Conservation (phyloP, 2,329 filamentous ascomycete species). For the Aspergillus aculeatus region DNA sequence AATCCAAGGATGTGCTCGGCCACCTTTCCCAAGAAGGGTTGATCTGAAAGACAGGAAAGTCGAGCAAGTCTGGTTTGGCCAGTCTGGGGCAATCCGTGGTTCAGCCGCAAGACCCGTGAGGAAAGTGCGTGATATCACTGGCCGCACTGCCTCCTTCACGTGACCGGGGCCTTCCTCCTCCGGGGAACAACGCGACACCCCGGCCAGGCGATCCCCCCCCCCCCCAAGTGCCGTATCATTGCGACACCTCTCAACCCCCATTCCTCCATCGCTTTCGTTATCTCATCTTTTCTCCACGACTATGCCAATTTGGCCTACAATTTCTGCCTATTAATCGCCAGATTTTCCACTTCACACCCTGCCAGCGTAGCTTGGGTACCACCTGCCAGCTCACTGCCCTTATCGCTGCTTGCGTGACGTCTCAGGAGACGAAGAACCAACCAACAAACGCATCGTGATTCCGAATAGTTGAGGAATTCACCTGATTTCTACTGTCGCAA, state of each 20-base stretch:
- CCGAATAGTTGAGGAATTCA: constrained; percentile 8
- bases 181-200: constrained; percentile 28
- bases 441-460: constrained; percentile 6
- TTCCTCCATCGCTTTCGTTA: constrained; percentile 15
- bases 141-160: constrained; percentile 34
- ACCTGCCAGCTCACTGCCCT: constrained; percentile 29
- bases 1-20: constrained; percentile 28
- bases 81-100: constrained; percentile 13
- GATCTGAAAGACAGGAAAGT: constrained; percentile 11
- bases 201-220: constrained; percentile 9
- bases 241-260: constrained; percentile 13
- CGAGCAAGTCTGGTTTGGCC: background rate
- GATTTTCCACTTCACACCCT: constrained; percentile 11
- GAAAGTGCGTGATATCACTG: constrained; percentile 42
- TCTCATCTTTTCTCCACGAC: constrained; percentile 13
- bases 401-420: constrained; percentile 42
- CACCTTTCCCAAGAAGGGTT: constrained; percentile 30
- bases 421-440: constrained; percentile 22
- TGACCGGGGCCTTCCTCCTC: constrained; percentile 28
- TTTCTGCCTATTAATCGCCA: constrained; percentile 8
- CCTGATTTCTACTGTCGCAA: constrained; percentile 6
- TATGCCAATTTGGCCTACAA: constrained; percentile 20
- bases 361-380: constrained; percentile 15
- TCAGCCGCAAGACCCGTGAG: constrained; percentile 34
- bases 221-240: constrained; percentile 15